phyloP scores from a whole-genome alignment of 2,329 filamentous ascomycete genomes.

The Fusarium nanum region DNA sequence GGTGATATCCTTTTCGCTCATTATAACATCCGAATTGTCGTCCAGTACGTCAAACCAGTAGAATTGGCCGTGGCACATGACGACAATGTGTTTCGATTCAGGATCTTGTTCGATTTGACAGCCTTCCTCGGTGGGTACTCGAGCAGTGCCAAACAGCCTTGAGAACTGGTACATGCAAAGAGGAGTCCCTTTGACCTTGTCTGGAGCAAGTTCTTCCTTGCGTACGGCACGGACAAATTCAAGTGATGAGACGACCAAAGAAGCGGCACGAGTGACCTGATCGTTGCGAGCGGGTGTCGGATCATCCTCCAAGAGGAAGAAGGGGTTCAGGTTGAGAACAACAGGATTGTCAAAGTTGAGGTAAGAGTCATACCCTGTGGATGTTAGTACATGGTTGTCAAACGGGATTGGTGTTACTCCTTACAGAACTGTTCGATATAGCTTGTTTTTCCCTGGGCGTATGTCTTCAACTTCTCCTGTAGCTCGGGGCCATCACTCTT shows the following conservation, averaged over 20 bases:
- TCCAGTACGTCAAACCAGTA: conserved; percentile 99
- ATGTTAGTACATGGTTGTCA: conserved; percentile 16
- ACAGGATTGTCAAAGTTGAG: conserved; percentile 98
- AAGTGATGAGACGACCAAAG: conserved; percentile 87
- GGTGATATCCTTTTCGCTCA: conserved; percentile 93
- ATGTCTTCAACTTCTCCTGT: conserved; percentile 89
- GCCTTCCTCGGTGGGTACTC: conserved; percentile 92
- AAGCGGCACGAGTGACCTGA: conserved; percentile 93
- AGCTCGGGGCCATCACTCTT: conserved; percentile 82
- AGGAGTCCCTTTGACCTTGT: conserved; percentile 83
- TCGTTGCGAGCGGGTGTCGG: conserved; percentile 96
- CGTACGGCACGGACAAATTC: conserved; percentile 94
- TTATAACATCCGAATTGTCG: conserved; percentile 93
- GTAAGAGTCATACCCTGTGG: conserved; percentile 95
- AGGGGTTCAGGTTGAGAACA: conserved; percentile 96
- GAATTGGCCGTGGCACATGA: conserved; percentile 93
- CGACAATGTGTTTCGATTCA: conserved; percentile 90
- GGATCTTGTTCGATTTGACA: conserved; percentile 97
- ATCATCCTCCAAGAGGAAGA: conserved; percentile 97
- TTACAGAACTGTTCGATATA: conserved; percentile 99
- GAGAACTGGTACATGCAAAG: conserved; percentile 99
- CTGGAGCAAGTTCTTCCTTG: conserved; percentile 91
- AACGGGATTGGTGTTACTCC: neutral
- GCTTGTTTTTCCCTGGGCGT: conserved; percentile 89
- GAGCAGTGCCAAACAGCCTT: conserved; percentile 90